A percentile compares a stretch with the other conserved stretches of the same genome.
Evolutionary conservation across 768 basidiomycete species (phyloP).

Genomic region (Phlegmacium glaucopus): DNA sequence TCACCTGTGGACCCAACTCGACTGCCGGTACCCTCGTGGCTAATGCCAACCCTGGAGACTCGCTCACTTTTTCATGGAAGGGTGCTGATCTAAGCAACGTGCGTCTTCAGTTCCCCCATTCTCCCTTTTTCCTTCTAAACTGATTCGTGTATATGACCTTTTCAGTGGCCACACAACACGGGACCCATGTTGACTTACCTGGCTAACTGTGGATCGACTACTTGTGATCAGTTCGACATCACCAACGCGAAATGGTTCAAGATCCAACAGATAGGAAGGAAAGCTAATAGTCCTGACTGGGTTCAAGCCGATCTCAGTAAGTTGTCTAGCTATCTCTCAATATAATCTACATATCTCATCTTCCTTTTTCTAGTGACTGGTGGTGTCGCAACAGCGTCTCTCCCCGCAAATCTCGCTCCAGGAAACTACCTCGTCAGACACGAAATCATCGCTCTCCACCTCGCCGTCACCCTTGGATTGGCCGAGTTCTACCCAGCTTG

Average conservation of each 20-base stretch:
- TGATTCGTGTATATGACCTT: no score
- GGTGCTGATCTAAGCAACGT: conserved; percentile 39
- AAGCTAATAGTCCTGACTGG: conserved; percentile 40
- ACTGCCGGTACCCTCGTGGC: conserved; percentile 47
- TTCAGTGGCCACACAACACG: conserved; percentile 49
- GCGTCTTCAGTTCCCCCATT: conserved; percentile 16
- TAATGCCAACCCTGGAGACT: conserved; percentile 57
- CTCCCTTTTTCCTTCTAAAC: no score
- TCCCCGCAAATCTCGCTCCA: conserved; percentile 52
- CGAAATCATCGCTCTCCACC: conserved; percentile 78
- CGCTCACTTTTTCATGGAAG: conserved; percentile 54
- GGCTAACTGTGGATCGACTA: conserved; percentile 53
- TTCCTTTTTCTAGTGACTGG: conserved; percentile 35
- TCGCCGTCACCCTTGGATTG: conserved; percentile 50
- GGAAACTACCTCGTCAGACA: conserved; percentile 78
- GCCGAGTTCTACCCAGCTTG: conserved; percentile 84
- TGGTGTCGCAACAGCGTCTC: conserved; percentile 32
- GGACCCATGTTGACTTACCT: conserved; percentile 78
- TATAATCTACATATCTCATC: not conserved
- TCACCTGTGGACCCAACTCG: conserved; percentile 61
- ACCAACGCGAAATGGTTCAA: conserved; percentile 72
- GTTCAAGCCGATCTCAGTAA: conserved; percentile 50
- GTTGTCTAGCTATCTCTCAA: conserved; percentile 18
- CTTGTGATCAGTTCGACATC: conserved; percentile 60
- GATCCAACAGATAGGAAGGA: conserved; percentile 50